Percentiles rank a stretch among this genome's conserved stretches.
Evolutionary conservation across 2,329 filamentous ascomycete species (phyloP).

Genomic region (Penicillium sp.): DNA sequence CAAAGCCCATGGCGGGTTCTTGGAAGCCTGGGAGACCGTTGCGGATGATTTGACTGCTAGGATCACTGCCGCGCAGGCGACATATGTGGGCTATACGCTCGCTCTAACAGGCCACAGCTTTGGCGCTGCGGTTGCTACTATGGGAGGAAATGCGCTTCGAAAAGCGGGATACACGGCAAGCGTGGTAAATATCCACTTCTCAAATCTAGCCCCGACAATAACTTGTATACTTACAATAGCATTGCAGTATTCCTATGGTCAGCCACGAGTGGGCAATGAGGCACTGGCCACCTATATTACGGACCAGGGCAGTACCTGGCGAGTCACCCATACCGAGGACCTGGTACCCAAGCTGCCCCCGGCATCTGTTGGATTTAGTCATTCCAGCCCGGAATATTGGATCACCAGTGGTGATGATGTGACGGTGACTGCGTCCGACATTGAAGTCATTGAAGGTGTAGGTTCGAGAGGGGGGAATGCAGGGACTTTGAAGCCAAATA

Average conservation of each 20-base stretch:
- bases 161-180: slow-evolving; percentile 42
- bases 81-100: slow-evolving; percentile 45
- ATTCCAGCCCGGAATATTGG: slow-evolving; percentile 23
- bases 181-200: slow-evolving; percentile 38
- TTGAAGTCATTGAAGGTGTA: slow-evolving; percentile 35
- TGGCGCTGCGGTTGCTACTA: slow-evolving; percentile 51
- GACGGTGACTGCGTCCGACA: slow-evolving; percentile 30
- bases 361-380: slow-evolving; percentile 31
- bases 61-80: slow-evolving; percentile 30
- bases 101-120: slow-evolving; percentile 53
- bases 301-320: slow-evolving; percentile 33
- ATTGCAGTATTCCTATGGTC: slow-evolving; percentile 42
- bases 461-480: slow-evolving; percentile 34
- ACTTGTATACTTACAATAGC: not conserved
- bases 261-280: slow-evolving; percentile 42
- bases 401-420: slow-evolving; percentile 9
- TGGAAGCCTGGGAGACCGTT: slow-evolving; percentile 44
- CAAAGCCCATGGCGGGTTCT: slow-evolving; percentile 49
- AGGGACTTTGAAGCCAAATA: slow-evolving; percentile 26
- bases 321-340: slow-evolving; percentile 40
- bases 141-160: slow-evolving; percentile 49
- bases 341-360: slow-evolving; percentile 40
- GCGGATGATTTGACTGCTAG: slow-evolving; percentile 40
- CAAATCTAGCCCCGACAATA: too few species aligned
- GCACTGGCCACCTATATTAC: slow-evolving; percentile 41